Percentiles rank a stretch among this genome's conserved stretches.
Evolutionary conservation across 495 filamentous ascomycete genomes (phyloP).

Genomic region (Rostrohypoxylon terebratum): DNA sequence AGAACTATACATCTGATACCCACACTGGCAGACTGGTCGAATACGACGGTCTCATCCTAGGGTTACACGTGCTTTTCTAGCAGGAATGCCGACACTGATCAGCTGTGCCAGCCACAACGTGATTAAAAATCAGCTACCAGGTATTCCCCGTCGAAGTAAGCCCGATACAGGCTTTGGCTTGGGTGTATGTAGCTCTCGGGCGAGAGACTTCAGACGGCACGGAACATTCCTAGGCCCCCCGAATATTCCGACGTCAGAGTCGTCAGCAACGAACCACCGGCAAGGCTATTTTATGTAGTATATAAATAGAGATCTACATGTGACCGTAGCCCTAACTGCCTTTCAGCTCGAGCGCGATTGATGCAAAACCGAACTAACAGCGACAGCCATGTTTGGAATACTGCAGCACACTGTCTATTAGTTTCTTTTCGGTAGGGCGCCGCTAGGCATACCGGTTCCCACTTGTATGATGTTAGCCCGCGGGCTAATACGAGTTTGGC

Average conservation of each 20-base stretch:
- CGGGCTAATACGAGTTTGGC: constrained; percentile 16
- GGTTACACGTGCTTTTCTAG: neutral
- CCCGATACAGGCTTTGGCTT: neutral
- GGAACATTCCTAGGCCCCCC: constrained; percentile 6
- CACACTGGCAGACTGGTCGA: constrained; percentile 3
- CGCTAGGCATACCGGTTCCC: neutral
- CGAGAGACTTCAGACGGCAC: constrained; percentile 1
- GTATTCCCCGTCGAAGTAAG: neutral
- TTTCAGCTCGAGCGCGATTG: constrained; percentile 32
- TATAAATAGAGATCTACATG: constrained; percentile 36
- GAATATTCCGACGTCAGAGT: neutral
- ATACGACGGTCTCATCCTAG: constrained; percentile 6
- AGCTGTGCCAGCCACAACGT: neutral
- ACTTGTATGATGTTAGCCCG: constrained; percentile 3
- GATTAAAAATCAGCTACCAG: constrained; percentile 3
- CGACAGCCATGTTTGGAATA: constrained; percentile 15
- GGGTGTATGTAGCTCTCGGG: constrained; percentile 3
- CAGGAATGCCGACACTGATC: constrained; percentile 2
- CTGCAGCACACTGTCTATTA: constrained; percentile 18
- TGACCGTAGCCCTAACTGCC: constrained; percentile 20
- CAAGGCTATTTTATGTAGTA: constrained; percentile 2
- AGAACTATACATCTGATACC: neutral
- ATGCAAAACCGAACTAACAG: constrained; percentile 24
- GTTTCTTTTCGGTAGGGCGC: neutral
- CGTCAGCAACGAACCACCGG: neutral